Evolutionary conservation across 2,329 filamentous ascomycete genomes (phyloP), one percentile per base, ranked within the genome.

Genomic region (Salinomyces thailandicus): DNA sequence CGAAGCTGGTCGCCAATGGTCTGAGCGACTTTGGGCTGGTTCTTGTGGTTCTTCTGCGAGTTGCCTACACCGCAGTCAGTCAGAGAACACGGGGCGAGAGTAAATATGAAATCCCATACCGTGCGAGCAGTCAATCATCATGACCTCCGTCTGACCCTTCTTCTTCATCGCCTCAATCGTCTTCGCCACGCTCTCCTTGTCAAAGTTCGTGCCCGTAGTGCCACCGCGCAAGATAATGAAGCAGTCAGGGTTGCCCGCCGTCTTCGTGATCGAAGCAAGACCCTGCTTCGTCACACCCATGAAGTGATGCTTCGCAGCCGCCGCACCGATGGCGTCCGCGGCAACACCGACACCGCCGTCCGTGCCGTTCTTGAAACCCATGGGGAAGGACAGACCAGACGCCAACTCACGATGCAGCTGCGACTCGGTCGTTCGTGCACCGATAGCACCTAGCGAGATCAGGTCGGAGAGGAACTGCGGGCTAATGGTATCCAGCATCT

Each of bases 311-410:
- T 75, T 79, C n/a, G 81, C 72, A 39, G 80, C 78, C 1, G 82
- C 83, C 18, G 63, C 61, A 30, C 89, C 91, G 59, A 96, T 95
- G 20, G 91, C 91, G 59, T 98, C 91, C 53, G 96, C 93, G 14
- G 89, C 87, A 14, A 96, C 87, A 18, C 77, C 78, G 38, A 98
- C 69, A 51, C 81, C 85, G 28, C 91, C 91, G 55, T 98, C 91
- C 16, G 91, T 98, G 44, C 91, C 91, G 64, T 98, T 98, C 77
- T 98, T 98, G 81, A 95, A 98, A 41, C 91, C 91, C 49, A 98
- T 87, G 15, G 91, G 91, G 80, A 95, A 96, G 39, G 85, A 93
- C 36, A 96, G 73, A 51, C 91, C 91, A 18, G 84, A 93, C 4
- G 91, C 91, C 45, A 98, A 76, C 68, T 98, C 91, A 46, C 91